Evolutionary conservation across 2,329 filamentous ascomycete genomes (phyloP).

Genomic region (Lizonia empirigonia): DNA sequence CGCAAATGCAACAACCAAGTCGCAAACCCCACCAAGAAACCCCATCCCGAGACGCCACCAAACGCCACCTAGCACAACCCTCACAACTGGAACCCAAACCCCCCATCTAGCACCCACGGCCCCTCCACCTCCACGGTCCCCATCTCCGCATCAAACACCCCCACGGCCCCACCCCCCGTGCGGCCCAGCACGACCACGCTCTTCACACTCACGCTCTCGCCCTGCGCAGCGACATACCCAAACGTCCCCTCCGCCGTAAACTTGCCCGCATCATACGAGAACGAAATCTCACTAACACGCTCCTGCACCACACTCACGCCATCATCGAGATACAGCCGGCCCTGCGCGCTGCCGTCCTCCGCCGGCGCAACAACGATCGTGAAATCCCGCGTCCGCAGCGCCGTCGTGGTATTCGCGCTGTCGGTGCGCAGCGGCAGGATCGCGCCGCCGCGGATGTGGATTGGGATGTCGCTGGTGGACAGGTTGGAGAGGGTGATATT

Average conservation of each 20-base stretch:
- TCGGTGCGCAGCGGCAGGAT: slow-evolving; percentile 66
- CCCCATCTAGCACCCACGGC: slow-evolving; percentile 35
- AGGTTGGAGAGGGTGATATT: slow-evolving; percentile 54
- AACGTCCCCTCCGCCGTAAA: slow-evolving; percentile 61
- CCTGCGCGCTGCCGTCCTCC: slow-evolving; percentile 65
- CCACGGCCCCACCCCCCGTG: slow-evolving; percentile 17
- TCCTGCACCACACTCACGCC: slow-evolving; percentile 69
- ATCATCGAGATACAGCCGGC: slow-evolving; percentile 78
- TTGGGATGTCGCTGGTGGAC: slow-evolving; percentile 63
- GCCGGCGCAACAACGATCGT: slow-evolving; percentile 72
- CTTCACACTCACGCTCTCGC: slow-evolving; percentile 31
- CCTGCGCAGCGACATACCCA: slow-evolving; percentile 49
- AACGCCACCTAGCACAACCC: not conserved
- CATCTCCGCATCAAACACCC: slow-evolving; percentile 21
- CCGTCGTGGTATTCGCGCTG: slow-evolving; percentile 66
- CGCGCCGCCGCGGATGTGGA: slow-evolving; percentile 69
- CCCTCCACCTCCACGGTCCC: slow-evolving; percentile 32
- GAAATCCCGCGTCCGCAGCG: slow-evolving; percentile 69
- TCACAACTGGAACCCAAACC: slow-evolving; percentile 27
- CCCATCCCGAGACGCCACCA: no score
- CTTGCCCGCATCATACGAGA: slow-evolving; percentile 62
- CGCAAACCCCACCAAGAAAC: not conserved
- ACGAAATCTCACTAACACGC: slow-evolving; percentile 63
- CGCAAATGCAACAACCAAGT: not conserved
- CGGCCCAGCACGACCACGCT: slow-evolving; percentile 40